These are phyloP conservation scores for Buxus sempervirens DNA, from an alignment of 164 flowering plant genomes.

Conservation along the genomic window DNA sequence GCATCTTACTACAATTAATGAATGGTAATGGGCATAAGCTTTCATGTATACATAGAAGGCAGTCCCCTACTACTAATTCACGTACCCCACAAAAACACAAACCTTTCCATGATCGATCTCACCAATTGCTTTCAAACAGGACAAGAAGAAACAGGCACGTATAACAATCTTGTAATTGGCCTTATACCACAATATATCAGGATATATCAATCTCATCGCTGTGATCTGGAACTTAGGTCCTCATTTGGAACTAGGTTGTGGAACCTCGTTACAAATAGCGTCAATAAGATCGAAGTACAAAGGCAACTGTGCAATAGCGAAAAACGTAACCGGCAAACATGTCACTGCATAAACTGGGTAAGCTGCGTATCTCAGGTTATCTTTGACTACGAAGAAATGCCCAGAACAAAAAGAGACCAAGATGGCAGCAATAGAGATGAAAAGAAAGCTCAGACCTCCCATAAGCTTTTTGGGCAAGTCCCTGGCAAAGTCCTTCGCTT, in stretches of 20 bases:
- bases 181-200: no score
- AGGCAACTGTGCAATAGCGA: slow-evolving; percentile 1
- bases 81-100: no score
- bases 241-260: neutral
- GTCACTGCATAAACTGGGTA: neutral
- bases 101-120: no score
- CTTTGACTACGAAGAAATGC: slow-evolving; percentile 1
- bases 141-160: no score
- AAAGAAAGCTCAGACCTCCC: slow-evolving; percentile 22
- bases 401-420: slow-evolving; percentile 28
- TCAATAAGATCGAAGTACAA: slow-evolving; percentile 1
- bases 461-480: slow-evolving; percentile 24
- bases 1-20: no score
- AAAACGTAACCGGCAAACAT: neutral
- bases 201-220: no score
- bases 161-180: no score
- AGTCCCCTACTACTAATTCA: no score
- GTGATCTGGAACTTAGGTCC: no score
- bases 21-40: no score
- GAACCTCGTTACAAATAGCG: neutral
- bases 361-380: neutral
- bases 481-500: slow-evolving; percentile 10
- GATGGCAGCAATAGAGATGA: slow-evolving; percentile 20
- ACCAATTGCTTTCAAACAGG: no score
- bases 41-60: no score